Conservation (phyloP, 768 basidiomycete genomes). For the Boletus reticulatus region DNA sequence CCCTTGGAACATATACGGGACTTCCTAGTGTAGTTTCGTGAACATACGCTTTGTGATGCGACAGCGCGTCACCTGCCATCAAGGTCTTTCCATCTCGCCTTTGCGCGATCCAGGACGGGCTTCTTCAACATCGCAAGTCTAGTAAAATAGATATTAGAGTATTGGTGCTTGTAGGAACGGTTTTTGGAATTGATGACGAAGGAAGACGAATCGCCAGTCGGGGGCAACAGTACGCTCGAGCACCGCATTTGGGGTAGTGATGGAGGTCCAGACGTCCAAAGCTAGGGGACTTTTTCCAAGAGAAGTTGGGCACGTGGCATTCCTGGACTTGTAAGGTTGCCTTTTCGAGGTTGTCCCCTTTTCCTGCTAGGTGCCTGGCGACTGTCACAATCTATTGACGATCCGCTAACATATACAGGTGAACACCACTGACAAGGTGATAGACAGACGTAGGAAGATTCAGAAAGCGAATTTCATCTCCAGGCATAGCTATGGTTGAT, state of each 20-base stretch:
- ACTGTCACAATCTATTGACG: no score
- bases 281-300: no score
- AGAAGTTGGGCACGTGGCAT: no score
- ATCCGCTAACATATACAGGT: no score
- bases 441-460: no score
- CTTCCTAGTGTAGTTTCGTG: slow-evolving; percentile 43
- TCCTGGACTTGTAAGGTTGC: no score
- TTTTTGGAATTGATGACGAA: slow-evolving; percentile 44
- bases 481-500: no score
- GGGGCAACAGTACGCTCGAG: slow-evolving; percentile 29
- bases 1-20: slow-evolving; percentile 70
- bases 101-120: slow-evolving; percentile 49
- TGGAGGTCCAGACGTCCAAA: slow-evolving; percentile 9
- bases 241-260: slow-evolving; percentile 18
- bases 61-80: slow-evolving; percentile 32
- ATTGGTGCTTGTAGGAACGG: slow-evolving; percentile 63
- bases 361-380: no score
- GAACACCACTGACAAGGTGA: no score
- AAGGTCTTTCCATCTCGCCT: slow-evolving; percentile 47
- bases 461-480: no score
- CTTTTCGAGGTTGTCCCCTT: no score
- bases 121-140: slow-evolving; percentile 49
- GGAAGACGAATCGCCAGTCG: slow-evolving; percentile 31
- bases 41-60: slow-evolving; percentile 1
- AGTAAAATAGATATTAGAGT: slow-evolving; percentile 71